Conservation (phyloP, 441 rosid species). For the Dalechampia spathulata region DNA sequence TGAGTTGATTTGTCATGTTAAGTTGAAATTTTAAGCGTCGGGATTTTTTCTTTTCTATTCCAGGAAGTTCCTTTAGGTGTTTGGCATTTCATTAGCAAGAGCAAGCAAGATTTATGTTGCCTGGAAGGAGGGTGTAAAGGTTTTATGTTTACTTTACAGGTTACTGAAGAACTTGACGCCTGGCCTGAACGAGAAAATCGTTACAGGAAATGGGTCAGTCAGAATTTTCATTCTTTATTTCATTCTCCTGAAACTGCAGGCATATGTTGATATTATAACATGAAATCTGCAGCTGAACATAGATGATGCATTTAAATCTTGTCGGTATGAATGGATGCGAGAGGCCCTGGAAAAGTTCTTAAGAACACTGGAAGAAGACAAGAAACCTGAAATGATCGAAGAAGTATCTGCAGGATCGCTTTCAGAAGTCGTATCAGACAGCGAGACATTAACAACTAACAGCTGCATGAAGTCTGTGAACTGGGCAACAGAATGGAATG, state of each 20-base stretch:
- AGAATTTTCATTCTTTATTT: too few relatives aligned
- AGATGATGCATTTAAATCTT: slow-evolving; percentile 52
- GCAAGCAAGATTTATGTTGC: slow-evolving; percentile 39
- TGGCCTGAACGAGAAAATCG: slow-evolving; percentile 73
- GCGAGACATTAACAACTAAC: slow-evolving; percentile 30
- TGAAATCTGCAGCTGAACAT: slow-evolving; percentile 41
- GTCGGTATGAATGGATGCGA: slow-evolving; percentile 86
- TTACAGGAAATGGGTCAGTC: slow-evolving; percentile 62
- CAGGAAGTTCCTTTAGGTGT: slow-evolving; percentile 67
- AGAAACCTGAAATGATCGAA: slow-evolving; percentile 19
- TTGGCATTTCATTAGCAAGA: slow-evolving; percentile 88
- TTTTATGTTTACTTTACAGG: slow-evolving; percentile 73
- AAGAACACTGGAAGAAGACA: slow-evolving; percentile 25
- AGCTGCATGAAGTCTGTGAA: slow-evolving; percentile 20
- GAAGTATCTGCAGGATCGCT: slow-evolving; percentile 14
- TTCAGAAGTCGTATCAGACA: slow-evolving; percentile 20
- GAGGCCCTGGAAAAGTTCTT: slow-evolving; percentile 50
- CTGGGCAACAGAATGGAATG: slow-evolving; percentile 12
- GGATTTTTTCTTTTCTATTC: too few relatives aligned
- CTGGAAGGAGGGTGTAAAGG: slow-evolving; percentile 68
- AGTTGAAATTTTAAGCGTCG: background rate
- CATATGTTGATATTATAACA: too few relatives aligned
- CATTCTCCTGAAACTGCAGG: too few relatives aligned
- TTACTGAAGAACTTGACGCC: slow-evolving; percentile 60
- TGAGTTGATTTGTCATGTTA: background rate